A percentile compares a stretch with the other conserved stretches of the same genome.
Evolutionary conservation across 805 yeast genomes (phyloP).

Genomic region (Kregervanrija fluxuum): DNA sequence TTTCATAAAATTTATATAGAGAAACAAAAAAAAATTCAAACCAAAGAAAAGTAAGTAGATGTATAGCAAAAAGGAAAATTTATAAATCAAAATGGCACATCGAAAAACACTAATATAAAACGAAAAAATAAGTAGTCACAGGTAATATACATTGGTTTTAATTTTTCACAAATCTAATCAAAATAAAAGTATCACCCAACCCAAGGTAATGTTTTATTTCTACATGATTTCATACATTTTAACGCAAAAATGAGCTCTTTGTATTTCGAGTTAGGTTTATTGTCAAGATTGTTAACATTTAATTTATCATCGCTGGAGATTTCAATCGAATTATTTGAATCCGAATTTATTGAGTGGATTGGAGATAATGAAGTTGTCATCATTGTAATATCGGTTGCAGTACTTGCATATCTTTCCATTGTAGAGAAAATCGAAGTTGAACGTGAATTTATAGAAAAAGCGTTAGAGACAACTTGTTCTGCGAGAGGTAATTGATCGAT

Average conservation of each 20-base stretch:
- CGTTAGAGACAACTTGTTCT: conserved; percentile 3
- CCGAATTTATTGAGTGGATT: conserved; percentile 1
- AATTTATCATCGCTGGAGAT: not conserved
- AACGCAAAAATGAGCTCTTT: conserved; percentile 23
- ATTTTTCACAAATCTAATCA: too few relatives aligned
- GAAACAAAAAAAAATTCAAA: too few relatives aligned
- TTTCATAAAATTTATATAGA: too few relatives aligned
- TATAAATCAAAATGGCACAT: not conserved
- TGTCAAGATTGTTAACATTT: not conserved
- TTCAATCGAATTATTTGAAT: conserved; percentile 1
- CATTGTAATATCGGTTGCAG: conserved; percentile 2
- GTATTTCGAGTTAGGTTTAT: conserved; percentile 8
- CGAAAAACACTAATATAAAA: too few relatives aligned
- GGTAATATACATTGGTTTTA: too few relatives aligned
- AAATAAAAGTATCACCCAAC: not conserved
- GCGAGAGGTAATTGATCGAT: conserved; percentile 8
- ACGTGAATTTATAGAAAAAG: conserved; percentile 4
- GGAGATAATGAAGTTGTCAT: conserved; percentile 5
- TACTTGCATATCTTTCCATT: conserved; percentile 5
- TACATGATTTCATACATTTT: conserved; percentile 23
- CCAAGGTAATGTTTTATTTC: conserved; percentile 8
- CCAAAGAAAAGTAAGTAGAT: not conserved
- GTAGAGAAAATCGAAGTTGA: conserved; percentile 8
- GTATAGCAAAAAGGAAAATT: not conserved
- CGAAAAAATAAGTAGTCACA: too few relatives aligned